Percentiles rank a stretch among this genome's conserved stretches.
phyloP scores from a whole-genome alignment of 148 eudicot genomes.

The Nyssa sinensis region DNA sequence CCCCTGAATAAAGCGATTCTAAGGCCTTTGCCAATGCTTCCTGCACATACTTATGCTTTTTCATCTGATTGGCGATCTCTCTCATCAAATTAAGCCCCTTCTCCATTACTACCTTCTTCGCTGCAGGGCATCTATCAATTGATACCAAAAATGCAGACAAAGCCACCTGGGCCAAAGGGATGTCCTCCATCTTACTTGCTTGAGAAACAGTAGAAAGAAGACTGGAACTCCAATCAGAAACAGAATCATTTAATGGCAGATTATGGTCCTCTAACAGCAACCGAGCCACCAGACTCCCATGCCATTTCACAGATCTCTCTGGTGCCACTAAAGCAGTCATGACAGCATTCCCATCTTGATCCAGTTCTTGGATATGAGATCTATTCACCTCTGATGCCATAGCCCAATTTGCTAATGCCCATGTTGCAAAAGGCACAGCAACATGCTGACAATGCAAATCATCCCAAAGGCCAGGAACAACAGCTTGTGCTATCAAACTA shows the following conservation, averaged over 20 bases:
- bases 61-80: conserved; percentile 68
- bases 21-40: conserved; percentile 88
- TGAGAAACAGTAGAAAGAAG: conserved; percentile 85
- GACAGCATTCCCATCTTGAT: conserved; percentile 87
- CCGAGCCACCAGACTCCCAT: conserved; percentile 90
- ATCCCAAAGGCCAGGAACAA: conserved; percentile 99
- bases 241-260: conserved; percentile 67
- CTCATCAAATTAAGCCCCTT: conserved; percentile 85
- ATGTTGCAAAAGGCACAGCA: conserved; percentile 95
- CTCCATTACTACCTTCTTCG: conserved; percentile 74
- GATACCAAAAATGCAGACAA: conserved; percentile 85
- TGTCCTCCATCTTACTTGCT: conserved; percentile 83
- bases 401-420: conserved; percentile 99
- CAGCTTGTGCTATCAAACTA: conserved; percentile 46
- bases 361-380: conserved; percentile 84
- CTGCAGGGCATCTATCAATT: conserved; percentile 65
- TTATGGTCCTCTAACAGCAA: conserved; percentile 74
- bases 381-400: conserved; percentile 85
- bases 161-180: conserved; percentile 76
- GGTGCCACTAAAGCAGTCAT: conserved; percentile 88
- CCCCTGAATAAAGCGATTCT: conserved; percentile 61
- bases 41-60: conserved; percentile 69
- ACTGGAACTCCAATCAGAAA: conserved; percentile 87
- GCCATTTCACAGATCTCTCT: conserved; percentile 98
- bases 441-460: conserved; percentile 96